Conservation (phyloP, 2,329 filamentous ascomycete genomes). For the Pseudogymnoascus sp. region DNA sequence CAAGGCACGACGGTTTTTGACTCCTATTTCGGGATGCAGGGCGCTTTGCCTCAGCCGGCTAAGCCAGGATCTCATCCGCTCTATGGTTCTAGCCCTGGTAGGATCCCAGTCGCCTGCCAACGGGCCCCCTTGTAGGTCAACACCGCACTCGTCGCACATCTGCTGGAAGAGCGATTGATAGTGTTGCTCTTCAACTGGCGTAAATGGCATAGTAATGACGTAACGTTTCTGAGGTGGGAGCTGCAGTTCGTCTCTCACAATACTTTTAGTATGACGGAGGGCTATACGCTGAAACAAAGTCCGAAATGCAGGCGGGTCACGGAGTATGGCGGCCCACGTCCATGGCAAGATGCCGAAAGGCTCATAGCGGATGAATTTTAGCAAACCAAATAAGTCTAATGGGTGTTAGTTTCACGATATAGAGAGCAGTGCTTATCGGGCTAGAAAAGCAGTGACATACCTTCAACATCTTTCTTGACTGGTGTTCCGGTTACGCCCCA, state of each 20-base stretch:
- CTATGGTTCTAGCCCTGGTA: constrained; percentile 35
- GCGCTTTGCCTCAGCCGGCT: constrained; percentile 72
- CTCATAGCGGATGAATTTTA: constrained; percentile 72
- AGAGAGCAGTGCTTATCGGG: too few relatives aligned
- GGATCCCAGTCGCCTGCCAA: constrained; percentile 55
- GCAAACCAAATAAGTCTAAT: constrained; percentile 68
- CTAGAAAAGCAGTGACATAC: constrained; percentile 8
- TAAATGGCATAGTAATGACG: constrained; percentile 85
- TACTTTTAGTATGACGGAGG: constrained; percentile 77
- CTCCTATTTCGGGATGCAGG: constrained; percentile 75
- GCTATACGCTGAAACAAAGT: constrained; percentile 64
- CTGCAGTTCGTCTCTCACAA: constrained; percentile 68
- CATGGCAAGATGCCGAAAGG: constrained; percentile 53
- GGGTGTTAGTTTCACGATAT: neutral
- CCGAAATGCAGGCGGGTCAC: constrained; percentile 57
- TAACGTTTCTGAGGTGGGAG: constrained; percentile 79
- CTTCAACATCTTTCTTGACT: constrained; percentile 63
- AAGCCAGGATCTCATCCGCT: constrained; percentile 73
- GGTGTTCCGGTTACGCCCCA: constrained; percentile 94
- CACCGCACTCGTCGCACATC: constrained; percentile 62
- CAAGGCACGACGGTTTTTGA: constrained; percentile 54
- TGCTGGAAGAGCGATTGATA: constrained; percentile 69
- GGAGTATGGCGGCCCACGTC: neutral
- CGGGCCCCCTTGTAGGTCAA: constrained; percentile 59
- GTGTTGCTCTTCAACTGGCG: constrained; percentile 81